Evolutionary conservation across 2,329 filamentous ascomycete species (phyloP), one percentile per base, ranked within the genome.

Genomic region (Nannizzia gypsea): DNA sequence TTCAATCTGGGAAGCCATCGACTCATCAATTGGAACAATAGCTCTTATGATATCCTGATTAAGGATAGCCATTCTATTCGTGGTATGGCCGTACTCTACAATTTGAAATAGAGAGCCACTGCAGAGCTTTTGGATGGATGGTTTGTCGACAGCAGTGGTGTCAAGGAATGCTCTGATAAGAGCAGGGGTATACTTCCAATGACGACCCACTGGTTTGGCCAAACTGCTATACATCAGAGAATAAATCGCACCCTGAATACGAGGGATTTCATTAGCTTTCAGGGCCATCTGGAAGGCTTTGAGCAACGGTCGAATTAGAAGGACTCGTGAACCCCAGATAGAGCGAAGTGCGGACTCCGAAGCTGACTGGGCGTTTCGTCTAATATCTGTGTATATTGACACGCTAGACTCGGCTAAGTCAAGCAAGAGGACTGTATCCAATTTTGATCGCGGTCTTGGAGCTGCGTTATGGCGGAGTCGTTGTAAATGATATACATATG

Each of bases 171-270:
- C 80, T 58, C 86, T 85, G 76, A 99, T 89, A 56, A 96, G 77
- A n/a, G 87, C 83, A 0, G 95, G 93, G 0, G 93, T 90, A 72
- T 91, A 96, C 42, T 91, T 87, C 95, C 95, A 99, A 71, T 99
- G 91, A 59, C 88, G 86, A 54, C 90, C 83, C 52, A 95, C 82
- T 0, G 92, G 95, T 74, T 91, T 95, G 4, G 90, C 82, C 38
- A 99, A 77, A 62, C 89, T 95, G 9, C 92, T 91, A 67, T 92
- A 95, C 17, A 97, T 77, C 28, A 99, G 76, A 0, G 91, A 91
- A 71, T 93, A 97, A 77, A 99, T 84, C 38, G 87, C 88, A 36
- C 95, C 93, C 74, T 99, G 99, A 72, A 99, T 96, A 13, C 90
- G 84, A 63, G 93, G 88, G 69, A 90, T 89, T 64, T 99, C 90